Evolutionary conservation across 768 basidiomycete species (phyloP), one percentile per base, ranked within the genome.

Genomic region (Leucosporidium scottii): DNA sequence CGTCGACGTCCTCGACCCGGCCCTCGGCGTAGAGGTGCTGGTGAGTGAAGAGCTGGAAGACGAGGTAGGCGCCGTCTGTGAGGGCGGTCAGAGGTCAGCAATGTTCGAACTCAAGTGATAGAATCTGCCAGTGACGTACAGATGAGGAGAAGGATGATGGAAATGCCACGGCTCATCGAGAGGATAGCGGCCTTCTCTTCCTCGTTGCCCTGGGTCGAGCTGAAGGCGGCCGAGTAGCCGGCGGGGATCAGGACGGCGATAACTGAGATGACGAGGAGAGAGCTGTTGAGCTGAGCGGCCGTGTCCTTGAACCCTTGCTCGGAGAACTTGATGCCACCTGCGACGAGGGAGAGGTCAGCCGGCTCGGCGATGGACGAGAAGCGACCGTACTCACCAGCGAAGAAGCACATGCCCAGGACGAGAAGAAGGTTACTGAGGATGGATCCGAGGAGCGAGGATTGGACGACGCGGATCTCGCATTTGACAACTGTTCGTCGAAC

Each of bases 351-450:
- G 50, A n/a, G 50, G 21, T 23, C 23, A 27, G 21, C 21, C 3
- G 3, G 50, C 50, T 4, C 50, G 9, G 8, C 23, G 50, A 13
- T 3, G 21, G 21, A n/a, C 23, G 18, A 7, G 50, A 51, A 51
- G 50, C 13, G 21, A 51, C 3, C 13, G 13, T n/a, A 23, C 10
- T 64, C 67, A 30, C 70, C 70, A 20, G 55, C 64, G 50, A 72
- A 72, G 67, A 72, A 72, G 55, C 50, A 54, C 67, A 64, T 69
- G 23, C 72, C 72, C 27, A 93, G 82, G 18, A 93, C 86, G 61
- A 93, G 82, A 36, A 91, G 61, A 21, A 90, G 79, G 78, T 90
- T 91, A 74, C 86, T 87, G 23, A 93, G 79, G 77, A 93, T 90
- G 1, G 88, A 86, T 1, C 91, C 91, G 63, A 93, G 82, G 55